phyloP scores from a whole-genome alignment of 1,139 yeast species.

The Pichia sp. region DNA sequence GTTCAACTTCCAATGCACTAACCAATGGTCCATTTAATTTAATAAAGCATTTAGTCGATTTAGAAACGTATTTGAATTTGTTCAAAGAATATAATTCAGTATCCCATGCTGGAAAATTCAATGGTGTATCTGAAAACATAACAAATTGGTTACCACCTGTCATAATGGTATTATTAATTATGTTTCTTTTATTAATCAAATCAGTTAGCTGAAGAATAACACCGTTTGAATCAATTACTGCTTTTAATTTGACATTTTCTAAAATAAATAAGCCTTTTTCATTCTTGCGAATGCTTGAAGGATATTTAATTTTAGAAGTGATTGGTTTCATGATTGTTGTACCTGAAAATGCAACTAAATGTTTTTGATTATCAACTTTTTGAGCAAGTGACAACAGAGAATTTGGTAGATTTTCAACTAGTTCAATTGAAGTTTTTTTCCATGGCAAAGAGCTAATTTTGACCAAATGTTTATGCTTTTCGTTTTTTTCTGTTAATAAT shows the following conservation, averaged over 20 bases:
- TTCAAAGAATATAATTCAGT: slow-evolving; percentile 83
- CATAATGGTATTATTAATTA: slow-evolving; percentile 48
- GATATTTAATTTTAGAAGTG: slow-evolving; percentile 29
- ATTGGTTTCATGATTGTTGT: slow-evolving; percentile 22
- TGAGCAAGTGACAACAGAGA: slow-evolving; percentile 18
- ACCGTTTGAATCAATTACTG: slow-evolving; percentile 55
- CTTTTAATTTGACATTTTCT: slow-evolving; percentile 55
- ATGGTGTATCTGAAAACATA: slow-evolving; percentile 82
- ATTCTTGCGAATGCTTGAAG: slow-evolving; percentile 40
- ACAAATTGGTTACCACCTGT: slow-evolving; percentile 73
- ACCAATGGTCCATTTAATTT: slow-evolving; percentile 51
- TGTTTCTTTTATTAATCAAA: slow-evolving; percentile 53
- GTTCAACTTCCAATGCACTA: slow-evolving; percentile 56
- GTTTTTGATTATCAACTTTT: slow-evolving; percentile 8
- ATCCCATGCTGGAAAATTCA: slow-evolving; percentile 95
- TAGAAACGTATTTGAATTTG: slow-evolving; percentile 51
- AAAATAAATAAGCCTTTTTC: slow-evolving; percentile 40
- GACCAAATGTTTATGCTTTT: slow-evolving; percentile 13
- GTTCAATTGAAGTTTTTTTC: slow-evolving; percentile 52
- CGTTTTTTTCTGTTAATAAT: slow-evolving; percentile 11
- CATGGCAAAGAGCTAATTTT: slow-evolving; percentile 64
- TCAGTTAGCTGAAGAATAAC: slow-evolving; percentile 64
- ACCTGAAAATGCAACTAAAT: slow-evolving; percentile 19
- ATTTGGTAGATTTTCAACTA: slow-evolving; percentile 28
- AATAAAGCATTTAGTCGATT: slow-evolving; percentile 41